A percentile compares a stretch with the other conserved stretches of the same genome.
Evolutionary conservation across 495 filamentous ascomycete species (phyloP).

Genomic region (Xylaria curta): DNA sequence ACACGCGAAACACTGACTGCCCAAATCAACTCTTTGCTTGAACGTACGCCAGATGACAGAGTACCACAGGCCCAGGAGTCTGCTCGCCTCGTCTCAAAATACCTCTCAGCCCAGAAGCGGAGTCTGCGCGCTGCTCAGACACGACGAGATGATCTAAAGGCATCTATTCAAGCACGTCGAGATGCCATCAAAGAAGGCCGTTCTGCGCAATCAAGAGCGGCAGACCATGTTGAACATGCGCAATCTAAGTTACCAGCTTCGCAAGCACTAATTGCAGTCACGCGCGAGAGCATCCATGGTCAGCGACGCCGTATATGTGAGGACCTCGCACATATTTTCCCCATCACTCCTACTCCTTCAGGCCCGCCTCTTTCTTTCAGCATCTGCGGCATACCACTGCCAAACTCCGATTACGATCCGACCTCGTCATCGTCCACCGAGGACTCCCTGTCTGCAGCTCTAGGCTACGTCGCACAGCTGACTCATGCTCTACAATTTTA

Average conservation of each 20-base stretch:
- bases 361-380: constrained; percentile 71
- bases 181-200: constrained; percentile 70
- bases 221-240: constrained; percentile 60
- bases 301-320: constrained; percentile 88
- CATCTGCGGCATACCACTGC: constrained; percentile 75
- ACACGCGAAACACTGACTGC: constrained; percentile 75
- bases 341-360: constrained; percentile 69
- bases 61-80: constrained; percentile 70
- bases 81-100: constrained; percentile 61
- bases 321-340: constrained; percentile 78
- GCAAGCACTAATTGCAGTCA: constrained; percentile 58
- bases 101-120: constrained; percentile 68
- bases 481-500: constrained; percentile 82
- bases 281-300: constrained; percentile 68
- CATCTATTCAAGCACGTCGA: constrained; percentile 68
- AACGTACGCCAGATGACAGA: constrained; percentile 52
- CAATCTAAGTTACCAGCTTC: constrained; percentile 65
- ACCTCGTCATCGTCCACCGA: constrained; percentile 57
- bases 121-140: constrained; percentile 64
- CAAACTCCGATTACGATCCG: constrained; percentile 74
- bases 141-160: constrained; percentile 65
- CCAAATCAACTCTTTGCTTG: constrained; percentile 78
- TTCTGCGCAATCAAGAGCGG: constrained; percentile 61
- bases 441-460: constrained; percentile 75
- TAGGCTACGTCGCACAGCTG: constrained; percentile 82